phyloP scores from a whole-genome alignment of 768 basidiomycete genomes.

The Pulveroboletus sp. region DNA sequence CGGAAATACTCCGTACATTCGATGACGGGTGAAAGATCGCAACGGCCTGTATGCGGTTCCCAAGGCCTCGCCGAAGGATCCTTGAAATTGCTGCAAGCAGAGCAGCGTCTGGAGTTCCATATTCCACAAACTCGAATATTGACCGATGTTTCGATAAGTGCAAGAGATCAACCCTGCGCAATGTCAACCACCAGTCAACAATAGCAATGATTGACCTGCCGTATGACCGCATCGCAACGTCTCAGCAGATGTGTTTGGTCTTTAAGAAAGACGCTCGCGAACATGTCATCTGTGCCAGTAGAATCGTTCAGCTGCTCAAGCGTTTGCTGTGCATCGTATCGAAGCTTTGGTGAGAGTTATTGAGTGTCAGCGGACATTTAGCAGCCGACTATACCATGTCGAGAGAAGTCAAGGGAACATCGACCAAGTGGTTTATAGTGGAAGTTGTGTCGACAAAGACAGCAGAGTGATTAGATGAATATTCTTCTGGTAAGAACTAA shows the following conservation, averaged over 20 bases:
- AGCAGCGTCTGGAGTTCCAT: constrained; percentile 54
- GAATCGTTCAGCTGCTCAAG: constrained; percentile 56
- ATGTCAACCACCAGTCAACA: constrained; percentile 3
- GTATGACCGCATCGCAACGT: constrained; percentile 70
- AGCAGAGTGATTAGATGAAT: constrained; percentile 43
- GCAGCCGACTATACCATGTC: constrained; percentile 51
- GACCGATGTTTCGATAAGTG: constrained; percentile 40
- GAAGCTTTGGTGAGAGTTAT: constrained; percentile 47
- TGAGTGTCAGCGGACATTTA: neutral
- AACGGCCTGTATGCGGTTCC: constrained; percentile 63
- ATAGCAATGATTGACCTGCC: constrained; percentile 36
- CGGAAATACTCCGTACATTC: constrained; percentile 42
- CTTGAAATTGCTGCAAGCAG: constrained; percentile 49
- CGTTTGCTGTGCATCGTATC: constrained; percentile 70
- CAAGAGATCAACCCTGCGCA: constrained; percentile 43
- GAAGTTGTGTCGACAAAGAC: constrained; percentile 80
- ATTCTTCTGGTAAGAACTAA: constrained; percentile 59
- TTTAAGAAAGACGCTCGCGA: constrained; percentile 66
- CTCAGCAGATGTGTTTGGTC: constrained; percentile 60
- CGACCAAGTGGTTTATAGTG: constrained; percentile 69
- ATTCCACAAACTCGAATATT: constrained; percentile 41
- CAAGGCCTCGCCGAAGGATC: constrained; percentile 61
- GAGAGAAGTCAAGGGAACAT: constrained; percentile 72
- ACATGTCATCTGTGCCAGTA: constrained; percentile 51
- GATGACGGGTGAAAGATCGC: constrained; percentile 54